These are phyloP conservation scores for Vigna mungo DNA, from an alignment of 306 rosid genomes.

Conservation along the genomic window DNA sequence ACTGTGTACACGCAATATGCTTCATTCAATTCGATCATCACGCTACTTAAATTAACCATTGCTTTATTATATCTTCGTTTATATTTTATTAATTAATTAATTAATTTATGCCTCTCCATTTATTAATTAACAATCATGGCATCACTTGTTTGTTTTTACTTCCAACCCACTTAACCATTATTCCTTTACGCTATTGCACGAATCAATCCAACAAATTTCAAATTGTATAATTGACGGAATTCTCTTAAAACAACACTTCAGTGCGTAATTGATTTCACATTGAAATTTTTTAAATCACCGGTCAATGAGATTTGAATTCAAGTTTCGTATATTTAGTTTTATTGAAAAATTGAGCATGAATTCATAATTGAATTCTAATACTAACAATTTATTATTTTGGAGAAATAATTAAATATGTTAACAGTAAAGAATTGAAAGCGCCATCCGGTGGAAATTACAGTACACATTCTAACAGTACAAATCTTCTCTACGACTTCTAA, in stretches of 20 bases:
- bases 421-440: conserved; percentile 30
- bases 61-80: not conserved
- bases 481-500: conserved; percentile 24
- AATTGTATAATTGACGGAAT: not conserved
- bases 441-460: conserved; percentile 36
- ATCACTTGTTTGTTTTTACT: conserved; percentile 3
- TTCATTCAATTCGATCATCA: not conserved
- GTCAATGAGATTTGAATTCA: no score
- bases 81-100: not conserved
- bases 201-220: not conserved
- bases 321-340: no score
- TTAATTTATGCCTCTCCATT: not conserved
- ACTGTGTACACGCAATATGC: conserved; percentile 37
- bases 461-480: conserved; percentile 18
- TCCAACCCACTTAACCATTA: not conserved
- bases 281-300: no score
- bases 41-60: not conserved
- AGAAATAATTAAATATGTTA: not conserved
- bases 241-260: not conserved
- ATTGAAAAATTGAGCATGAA: no score
- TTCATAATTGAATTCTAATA: no score
- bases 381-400: not conserved
- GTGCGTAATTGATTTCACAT: no score
- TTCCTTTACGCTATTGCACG: conserved; percentile 10
- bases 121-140: conserved; percentile 7